phyloP scores from a whole-genome alignment of 2,329 filamentous ascomycete genomes.

The Colletotrichum ledebouriae region DNA sequence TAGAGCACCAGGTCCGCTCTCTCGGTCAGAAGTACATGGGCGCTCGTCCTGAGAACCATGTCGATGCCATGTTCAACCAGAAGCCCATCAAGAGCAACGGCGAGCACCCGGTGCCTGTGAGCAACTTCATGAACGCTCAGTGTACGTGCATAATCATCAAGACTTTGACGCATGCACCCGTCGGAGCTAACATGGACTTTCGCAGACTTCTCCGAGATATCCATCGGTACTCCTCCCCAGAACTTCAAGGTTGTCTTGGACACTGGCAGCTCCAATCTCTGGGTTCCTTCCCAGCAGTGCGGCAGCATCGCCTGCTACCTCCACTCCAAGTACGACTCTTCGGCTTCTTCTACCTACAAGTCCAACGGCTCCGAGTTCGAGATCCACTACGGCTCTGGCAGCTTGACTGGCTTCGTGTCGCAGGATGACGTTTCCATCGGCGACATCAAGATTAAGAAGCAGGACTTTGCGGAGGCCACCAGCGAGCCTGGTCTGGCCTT shows the following conservation, averaged over 20 bases:
- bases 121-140: constrained; percentile 98
- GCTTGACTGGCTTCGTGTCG: constrained; percentile 93
- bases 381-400: constrained; percentile 96
- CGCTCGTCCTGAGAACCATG: constrained; percentile 75
- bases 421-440: constrained; percentile 89
- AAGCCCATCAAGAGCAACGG: constrained; percentile 74
- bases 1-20: constrained; percentile 84
- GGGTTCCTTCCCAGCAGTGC: constrained; percentile 93
- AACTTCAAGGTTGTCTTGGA: constrained; percentile 98
- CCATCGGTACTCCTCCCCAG: constrained; percentile 91
- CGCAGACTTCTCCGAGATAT: constrained; percentile 95
- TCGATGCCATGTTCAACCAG: constrained; percentile 84
- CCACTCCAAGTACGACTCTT: constrained; percentile 96
- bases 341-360: constrained; percentile 89
- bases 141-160: constrained; percentile 74
- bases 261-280: constrained; percentile 98
- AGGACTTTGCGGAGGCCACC: constrained; percentile 97
- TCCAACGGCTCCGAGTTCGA: constrained; percentile 92
- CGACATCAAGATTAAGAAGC: constrained; percentile 87
- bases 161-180: not conserved
- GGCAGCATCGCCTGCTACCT: constrained; percentile 98
- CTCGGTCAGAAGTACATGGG: constrained; percentile 98
- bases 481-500: constrained; percentile 96
- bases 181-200: not conserved
- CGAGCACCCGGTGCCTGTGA: constrained; percentile 87